Conservation (phyloP, 345 rosid species). For the Lumnitzera littorea region DNA sequence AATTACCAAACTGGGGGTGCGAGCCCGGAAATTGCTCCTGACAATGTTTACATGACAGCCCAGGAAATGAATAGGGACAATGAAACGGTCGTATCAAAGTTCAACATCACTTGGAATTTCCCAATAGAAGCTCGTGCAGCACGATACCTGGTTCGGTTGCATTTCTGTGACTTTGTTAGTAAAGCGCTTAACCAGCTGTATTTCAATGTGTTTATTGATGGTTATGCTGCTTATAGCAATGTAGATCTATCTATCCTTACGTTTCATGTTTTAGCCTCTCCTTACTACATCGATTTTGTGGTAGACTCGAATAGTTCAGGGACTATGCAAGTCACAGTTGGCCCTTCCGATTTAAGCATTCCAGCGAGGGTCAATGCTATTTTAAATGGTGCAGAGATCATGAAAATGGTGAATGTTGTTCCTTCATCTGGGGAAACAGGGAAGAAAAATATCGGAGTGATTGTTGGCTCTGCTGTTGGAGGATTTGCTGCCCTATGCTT, state of each 20-base stretch:
- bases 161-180: slow-evolving; percentile 90
- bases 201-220: slow-evolving; percentile 69
- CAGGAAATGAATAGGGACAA: slow-evolving; percentile 76
- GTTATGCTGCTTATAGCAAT: slow-evolving; percentile 48
- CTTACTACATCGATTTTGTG: slow-evolving; percentile 63
- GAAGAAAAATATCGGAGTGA: slow-evolving; percentile 42
- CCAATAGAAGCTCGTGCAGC: slow-evolving; percentile 42
- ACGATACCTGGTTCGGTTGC: slow-evolving; percentile 70
- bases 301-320: slow-evolving; percentile 53
- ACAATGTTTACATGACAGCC: slow-evolving; percentile 82
- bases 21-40: slow-evolving; percentile 66
- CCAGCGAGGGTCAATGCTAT: slow-evolving; percentile 53
- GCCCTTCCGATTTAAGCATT: slow-evolving; percentile 77
- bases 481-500: slow-evolving; percentile 35
- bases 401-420: slow-evolving; percentile 50
- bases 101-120: slow-evolving; percentile 76
- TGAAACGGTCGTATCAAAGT: slow-evolving; percentile 28
- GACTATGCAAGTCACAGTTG: slow-evolving; percentile 53
- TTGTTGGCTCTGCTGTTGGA: slow-evolving; percentile 55
- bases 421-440: slow-evolving; percentile 16
- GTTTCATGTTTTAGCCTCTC: slow-evolving; percentile 60
- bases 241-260: slow-evolving; percentile 72
- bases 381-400: slow-evolving; percentile 83
- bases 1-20: slow-evolving; percentile 75
- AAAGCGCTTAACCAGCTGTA: slow-evolving; percentile 65